These are phyloP conservation scores for Trypanosoma grayi DNA, from an alignment of 208 protist species.

Conservation along the genomic window DNA sequence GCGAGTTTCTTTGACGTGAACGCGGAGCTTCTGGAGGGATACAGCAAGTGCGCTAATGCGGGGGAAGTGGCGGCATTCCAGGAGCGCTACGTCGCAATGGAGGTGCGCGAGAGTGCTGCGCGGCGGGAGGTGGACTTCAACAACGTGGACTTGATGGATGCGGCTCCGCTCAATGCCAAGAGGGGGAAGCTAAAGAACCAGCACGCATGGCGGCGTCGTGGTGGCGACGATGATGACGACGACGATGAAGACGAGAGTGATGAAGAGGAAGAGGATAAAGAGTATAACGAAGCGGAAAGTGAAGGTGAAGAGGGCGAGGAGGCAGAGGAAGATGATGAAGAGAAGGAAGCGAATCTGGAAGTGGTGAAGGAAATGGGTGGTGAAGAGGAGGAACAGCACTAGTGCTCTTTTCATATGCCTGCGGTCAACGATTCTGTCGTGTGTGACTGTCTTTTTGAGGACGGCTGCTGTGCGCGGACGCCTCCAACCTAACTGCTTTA, in stretches of 20 bases:
- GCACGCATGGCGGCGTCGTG: conserved; percentile 6
- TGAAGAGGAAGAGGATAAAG: conserved; percentile 29
- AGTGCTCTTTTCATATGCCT: too few relatives aligned
- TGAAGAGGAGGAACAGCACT: too few relatives aligned
- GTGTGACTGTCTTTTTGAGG: neutral
- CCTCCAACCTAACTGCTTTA: too few relatives aligned
- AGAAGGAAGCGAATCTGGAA: too few relatives aligned
- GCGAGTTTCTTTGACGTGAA: conserved; percentile 96
- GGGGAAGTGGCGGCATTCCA: conserved; percentile 71
- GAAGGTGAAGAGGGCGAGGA: conserved; percentile 2
- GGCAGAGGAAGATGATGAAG: too few relatives aligned
- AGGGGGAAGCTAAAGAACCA: conserved; percentile 45
- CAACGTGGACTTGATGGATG: conserved; percentile 44
- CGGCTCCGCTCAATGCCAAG: conserved; percentile 49
- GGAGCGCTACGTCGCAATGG: conserved; percentile 42
- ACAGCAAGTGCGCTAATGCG: conserved; percentile 52
- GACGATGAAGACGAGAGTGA: conserved; percentile 22
- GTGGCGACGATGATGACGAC: conserved; percentile 29
- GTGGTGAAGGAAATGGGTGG: too few relatives aligned
- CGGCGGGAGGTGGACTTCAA: conserved; percentile 55
- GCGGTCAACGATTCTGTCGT: neutral
- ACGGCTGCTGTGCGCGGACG: too few relatives aligned
- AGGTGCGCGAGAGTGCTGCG: conserved; percentile 37
- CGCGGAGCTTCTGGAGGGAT: conserved; percentile 90
- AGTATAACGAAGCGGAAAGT: conserved; percentile 13